Evolutionary conservation across 805 yeast genomes (phyloP).

Genomic region (Candida odintsovae): DNA sequence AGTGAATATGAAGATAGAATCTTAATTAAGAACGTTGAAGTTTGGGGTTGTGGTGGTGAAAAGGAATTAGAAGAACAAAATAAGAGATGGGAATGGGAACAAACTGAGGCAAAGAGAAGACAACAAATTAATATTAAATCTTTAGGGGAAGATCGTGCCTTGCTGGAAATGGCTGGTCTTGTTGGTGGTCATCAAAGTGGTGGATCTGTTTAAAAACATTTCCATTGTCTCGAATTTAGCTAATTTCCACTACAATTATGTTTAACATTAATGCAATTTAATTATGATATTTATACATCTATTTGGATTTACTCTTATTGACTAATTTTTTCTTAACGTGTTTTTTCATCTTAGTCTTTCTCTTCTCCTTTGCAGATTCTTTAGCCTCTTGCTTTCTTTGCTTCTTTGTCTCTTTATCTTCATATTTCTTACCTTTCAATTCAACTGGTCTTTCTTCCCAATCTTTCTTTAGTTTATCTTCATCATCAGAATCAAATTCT

Average conservation of each 20-base stretch:
- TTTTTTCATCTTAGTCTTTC: conserved; percentile 79
- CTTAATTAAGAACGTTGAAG: conserved; percentile 70
- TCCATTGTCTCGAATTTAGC: not conserved
- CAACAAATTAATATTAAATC: conserved; percentile 60
- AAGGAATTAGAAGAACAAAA: conserved; percentile 73
- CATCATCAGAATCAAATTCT: conserved; percentile 30
- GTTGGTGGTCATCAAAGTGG: conserved; percentile 43
- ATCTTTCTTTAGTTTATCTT: conserved; percentile 32
- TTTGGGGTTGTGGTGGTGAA: conserved; percentile 86
- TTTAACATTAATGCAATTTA: not conserved
- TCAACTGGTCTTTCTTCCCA: conserved; percentile 38
- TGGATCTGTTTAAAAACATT: conserved; percentile 34
- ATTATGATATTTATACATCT: not conserved
- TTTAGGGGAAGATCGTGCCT: conserved; percentile 76
- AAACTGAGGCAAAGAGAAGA: conserved; percentile 74
- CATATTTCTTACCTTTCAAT: conserved; percentile 67
- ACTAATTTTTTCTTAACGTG: conserved; percentile 73
- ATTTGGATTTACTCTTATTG: conserved; percentile 44
- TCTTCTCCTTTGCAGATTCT: conserved; percentile 70
- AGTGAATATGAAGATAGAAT: conserved; percentile 62
- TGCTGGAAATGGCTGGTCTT: conserved; percentile 77
- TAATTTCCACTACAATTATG: too few relatives aligned
- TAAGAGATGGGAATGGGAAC: conserved; percentile 88
- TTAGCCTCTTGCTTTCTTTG: conserved; percentile 71
- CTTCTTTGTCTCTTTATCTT: conserved; percentile 74